Percentiles rank a stretch among this genome's conserved stretches.
Conservation (phyloP, 176 grass and related monocot genomes). For the Oryza coarctata region DNA sequence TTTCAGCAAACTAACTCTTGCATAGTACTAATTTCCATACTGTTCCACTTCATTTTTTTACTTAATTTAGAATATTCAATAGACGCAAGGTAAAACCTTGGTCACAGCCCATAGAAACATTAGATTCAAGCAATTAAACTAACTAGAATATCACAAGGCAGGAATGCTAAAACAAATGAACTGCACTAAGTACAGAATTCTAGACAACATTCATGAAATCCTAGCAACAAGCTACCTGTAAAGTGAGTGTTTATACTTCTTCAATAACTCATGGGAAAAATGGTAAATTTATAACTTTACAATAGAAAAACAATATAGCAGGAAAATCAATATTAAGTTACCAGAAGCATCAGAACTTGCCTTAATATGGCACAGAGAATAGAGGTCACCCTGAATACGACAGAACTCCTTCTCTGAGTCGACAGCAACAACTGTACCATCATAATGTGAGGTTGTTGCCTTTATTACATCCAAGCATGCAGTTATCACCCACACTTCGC, state of each 20-base stretch:
- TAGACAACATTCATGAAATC: conserved; percentile 10
- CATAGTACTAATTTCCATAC: not conserved
- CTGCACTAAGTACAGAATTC: not conserved
- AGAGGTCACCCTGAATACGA: conserved; percentile 89
- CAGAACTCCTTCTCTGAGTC: conserved; percentile 93
- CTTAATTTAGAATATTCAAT: not conserved
- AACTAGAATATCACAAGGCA: not conserved
- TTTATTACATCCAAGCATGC: conserved; percentile 85
- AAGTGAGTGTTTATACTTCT: not conserved
- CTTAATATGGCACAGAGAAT: conserved; percentile 91
- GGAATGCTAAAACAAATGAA: not conserved
- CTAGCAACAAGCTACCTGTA: conserved; percentile 1
- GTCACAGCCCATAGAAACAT: not conserved
- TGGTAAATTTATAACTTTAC: not conserved
- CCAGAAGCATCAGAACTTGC: conserved; percentile 41
- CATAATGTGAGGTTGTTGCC: conserved; percentile 59
- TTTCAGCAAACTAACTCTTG: not conserved
- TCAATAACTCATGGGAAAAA: conserved; percentile 18
- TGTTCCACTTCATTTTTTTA: not conserved
- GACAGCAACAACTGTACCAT: conserved; percentile 62
- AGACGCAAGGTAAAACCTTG: conserved; percentile 4
- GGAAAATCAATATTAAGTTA: not conserved
- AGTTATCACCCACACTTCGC: conserved; percentile 96
- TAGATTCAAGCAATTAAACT: not conserved
- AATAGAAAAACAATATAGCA: not conserved